Base-by-base conservation (phyloP, 2,329 filamentous ascomycete species). In the Diaporthe australafricana region DNA sequence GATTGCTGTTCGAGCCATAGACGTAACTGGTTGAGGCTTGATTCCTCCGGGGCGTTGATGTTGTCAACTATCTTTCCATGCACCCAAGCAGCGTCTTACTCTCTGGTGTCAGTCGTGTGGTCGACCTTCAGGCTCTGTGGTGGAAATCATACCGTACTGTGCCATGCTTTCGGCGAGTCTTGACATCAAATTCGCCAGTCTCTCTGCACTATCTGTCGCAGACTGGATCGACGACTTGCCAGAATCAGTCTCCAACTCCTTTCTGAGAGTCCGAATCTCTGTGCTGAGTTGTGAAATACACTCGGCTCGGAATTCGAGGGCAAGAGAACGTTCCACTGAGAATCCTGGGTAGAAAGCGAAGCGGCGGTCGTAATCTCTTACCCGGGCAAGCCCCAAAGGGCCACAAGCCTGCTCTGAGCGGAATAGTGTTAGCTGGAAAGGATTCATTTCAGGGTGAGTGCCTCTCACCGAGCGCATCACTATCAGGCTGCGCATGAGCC, bases 261-360 rank as follows among this genome's bases (percentile, higher is more conserved):
- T 30, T 2, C 25, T 22, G 5, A 45, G 9, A 16, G 3, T 17
- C 1, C 27, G 45, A 6, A 70, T 12, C n/a, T 55, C 12, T 32
- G 12, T 62, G 40, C 68, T 50, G 4, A 53, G 35, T 5, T 12
- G 1, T 5, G 20, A 35, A 17, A 63, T 62, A 9, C 50, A 0
- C 5, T 70, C 25, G 12, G 68, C 22, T 27, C 35, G 45, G 11
- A 40, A 47, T 20, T 63, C 56, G 0, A 70, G 53, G n/a, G 60
- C 45, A 47, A 70, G 22, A 7, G 22, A 63, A 11, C 68, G 14
- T 40, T 70, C 68, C 3, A 53, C 25, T 2, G 68, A 11, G 14
- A 63, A 62, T 4, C 30, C 35, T 5, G 68, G 56, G 16, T 63
- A 62, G 68, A 70, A 70, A 17, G 42, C 50, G 32, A 70, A 70